Evolutionary conservation across 2,329 filamentous ascomycete species (phyloP).

Genomic region (Reticulascus tulasneorum): DNA sequence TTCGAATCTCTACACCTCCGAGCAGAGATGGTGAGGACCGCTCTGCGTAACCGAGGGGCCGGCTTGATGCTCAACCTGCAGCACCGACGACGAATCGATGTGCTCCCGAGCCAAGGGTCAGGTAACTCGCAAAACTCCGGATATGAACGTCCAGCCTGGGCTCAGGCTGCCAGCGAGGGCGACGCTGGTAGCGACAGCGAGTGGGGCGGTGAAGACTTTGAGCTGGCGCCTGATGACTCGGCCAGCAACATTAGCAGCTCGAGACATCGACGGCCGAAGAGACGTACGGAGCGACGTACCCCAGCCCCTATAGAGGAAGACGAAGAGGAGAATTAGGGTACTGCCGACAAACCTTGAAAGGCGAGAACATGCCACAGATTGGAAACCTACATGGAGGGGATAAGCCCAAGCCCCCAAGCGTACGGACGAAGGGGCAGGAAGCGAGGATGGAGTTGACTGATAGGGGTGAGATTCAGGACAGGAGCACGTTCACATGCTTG

Average conservation of each 20-base stretch:
- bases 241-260: conserved; percentile 78
- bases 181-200: conserved; percentile 54
- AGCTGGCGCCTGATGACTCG: conserved; percentile 72
- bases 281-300: conserved; percentile 64
- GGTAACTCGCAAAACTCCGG: conserved; percentile 41
- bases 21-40: conserved; percentile 74
- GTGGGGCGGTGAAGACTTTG: conserved; percentile 53
- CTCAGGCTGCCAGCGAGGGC: conserved; percentile 37
- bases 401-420: no score
- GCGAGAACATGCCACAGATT: no score
- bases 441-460: no score
- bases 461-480: no score
- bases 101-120: conserved; percentile 44
- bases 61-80: conserved; percentile 65
- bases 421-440: no score
- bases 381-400: no score
- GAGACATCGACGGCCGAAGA: conserved; percentile 61
- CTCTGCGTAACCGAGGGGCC: conserved; percentile 76
- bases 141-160: conserved; percentile 45
- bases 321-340: conserved; percentile 56
- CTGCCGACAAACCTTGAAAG: no score
- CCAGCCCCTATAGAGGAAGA: conserved; percentile 74
- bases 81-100: conserved; percentile 54
- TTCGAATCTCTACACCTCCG: conserved; percentile 87
- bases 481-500: no score